Base-by-base conservation (phyloP, 805 yeast genomes). In the Yamadazyma endophytica region DNA sequence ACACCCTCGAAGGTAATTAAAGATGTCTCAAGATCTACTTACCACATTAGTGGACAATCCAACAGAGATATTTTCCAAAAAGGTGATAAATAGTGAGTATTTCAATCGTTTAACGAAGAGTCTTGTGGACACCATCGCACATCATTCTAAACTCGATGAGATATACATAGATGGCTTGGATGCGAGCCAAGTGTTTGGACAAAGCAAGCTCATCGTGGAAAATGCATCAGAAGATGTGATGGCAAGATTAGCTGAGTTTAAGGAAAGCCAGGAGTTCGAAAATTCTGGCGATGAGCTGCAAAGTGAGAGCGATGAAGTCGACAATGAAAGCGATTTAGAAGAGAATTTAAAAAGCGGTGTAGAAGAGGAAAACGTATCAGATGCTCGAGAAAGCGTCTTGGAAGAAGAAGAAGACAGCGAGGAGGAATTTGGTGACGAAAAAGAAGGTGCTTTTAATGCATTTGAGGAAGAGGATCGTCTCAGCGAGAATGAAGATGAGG, bases 181-280 rank as follows among this genome's bases (percentile, higher is more conserved):
- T 54, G 79, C 96, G 15, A 73, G 82, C 23, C 97, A 90, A 52
- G 88, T 92, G 0, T 90, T 90, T 87, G 95, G 90, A 34, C 97
- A 90, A 58, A 80, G 85, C 2, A 86, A 84, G 56, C 72, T 90
- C 61, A 80, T 90, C 13, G 63, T 87, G 22, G 96, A 88, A 36
- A 82, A 81, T 6, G 82, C 82, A 9, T 77, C 81, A 17, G 87
- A 81, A 28, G 67, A 70, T 25, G 57, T 87, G 21, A 51, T 84
- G 50, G 69, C 66, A 13, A 69, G 70, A 31, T 71, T 86, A 26
- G 78, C 79, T 2, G 64, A 59, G 21, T 49, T 81, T 36, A 72
- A 63, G 40, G 60, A 57, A 3, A 41, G 33, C n/a, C 39, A 32
- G 14, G 46, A 42, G n/a, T 56, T 44, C 6, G 52, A 40, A 5